Base-by-base conservation (phyloP, 140 eudicot species). In the Flaveria floridana region DNA sequence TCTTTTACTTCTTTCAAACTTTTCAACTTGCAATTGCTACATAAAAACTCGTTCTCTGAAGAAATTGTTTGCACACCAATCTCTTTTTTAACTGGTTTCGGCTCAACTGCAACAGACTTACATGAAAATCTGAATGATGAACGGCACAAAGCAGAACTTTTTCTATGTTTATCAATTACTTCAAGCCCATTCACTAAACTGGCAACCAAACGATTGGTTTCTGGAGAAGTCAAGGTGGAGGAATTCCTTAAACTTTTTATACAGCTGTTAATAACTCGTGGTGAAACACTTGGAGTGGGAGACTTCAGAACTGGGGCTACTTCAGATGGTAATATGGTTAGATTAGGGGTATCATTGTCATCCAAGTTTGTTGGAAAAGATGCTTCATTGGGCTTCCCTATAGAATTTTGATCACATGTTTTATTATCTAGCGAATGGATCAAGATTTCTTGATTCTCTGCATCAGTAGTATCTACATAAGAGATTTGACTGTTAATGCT, bases 171-270 rank as follows among this genome's bases (percentile, higher is more conserved):
- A 74, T 82, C 85, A 16, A 95, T 65, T 62, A 95, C 83, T 78
- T 95, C 91, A 68, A 95, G 90, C 47, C 99, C 99, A 57, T 86
- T 88, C n/a, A 85, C 79, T 58, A 95, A 90, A 83, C 95, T 91
- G 61, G 99, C 96, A 39, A 97, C 96, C 84, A 95, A 74, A 50
- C 82, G 82, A 37, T 94, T 87, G 50, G 92, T 86, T 80, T 75
- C 68, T 48, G 73, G 73, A 72, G 80, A 64, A 30, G 70, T 65
- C 48, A 65, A 65, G 23, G 78, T 69, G 15, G 96, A 84, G 11
- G 91, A 89, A 77, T 82, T 84, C 85, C 89, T 81, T 7, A 86
- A 80, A 79, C 87, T 86, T 81, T 88, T 90, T 57, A 88, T 79
- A 80, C 87, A 76, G 81, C 86, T 84, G 74, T 52, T 83, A 67